phyloP scores from a whole-genome alignment of 345 rosid genomes.

The Syzygium jambos region DNA sequence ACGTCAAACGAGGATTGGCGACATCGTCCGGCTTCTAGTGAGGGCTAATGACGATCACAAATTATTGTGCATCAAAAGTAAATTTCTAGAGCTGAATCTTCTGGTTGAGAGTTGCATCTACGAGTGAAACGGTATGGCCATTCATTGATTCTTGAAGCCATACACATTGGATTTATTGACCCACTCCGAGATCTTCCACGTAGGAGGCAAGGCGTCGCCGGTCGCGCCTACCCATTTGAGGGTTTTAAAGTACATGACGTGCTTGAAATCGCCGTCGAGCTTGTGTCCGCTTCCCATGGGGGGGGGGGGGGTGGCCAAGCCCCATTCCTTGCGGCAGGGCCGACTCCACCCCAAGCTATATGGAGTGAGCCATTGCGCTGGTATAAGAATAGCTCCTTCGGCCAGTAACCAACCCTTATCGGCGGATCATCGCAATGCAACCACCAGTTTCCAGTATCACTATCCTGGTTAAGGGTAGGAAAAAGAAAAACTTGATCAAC shows the following conservation, averaged over 20 bases:
- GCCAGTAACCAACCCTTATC: neutral
- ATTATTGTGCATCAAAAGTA: neutral
- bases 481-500: neutral
- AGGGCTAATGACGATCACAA: neutral
- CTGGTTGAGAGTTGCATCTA: rapidly evolving
- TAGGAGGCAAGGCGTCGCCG: neutral
- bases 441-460: neutral
- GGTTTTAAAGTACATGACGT: neutral
- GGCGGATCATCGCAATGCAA: neutral
- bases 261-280: neutral
- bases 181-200: neutral
- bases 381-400: neutral
- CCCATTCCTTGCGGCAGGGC: neutral
- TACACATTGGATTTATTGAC: neutral
- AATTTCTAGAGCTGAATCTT: rapidly evolving
- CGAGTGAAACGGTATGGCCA: rapidly evolving
- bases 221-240: neutral
- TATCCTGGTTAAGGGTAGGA: neutral
- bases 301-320: no score
- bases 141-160: neutral
- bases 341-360: neutral
- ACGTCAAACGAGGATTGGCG: neutral
- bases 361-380: neutral
- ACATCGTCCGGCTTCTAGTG: neutral
- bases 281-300: neutral